phyloP scores from a whole-genome alignment of 108 stramenopile species.

The Cyclostephanos invisitatus region DNA sequence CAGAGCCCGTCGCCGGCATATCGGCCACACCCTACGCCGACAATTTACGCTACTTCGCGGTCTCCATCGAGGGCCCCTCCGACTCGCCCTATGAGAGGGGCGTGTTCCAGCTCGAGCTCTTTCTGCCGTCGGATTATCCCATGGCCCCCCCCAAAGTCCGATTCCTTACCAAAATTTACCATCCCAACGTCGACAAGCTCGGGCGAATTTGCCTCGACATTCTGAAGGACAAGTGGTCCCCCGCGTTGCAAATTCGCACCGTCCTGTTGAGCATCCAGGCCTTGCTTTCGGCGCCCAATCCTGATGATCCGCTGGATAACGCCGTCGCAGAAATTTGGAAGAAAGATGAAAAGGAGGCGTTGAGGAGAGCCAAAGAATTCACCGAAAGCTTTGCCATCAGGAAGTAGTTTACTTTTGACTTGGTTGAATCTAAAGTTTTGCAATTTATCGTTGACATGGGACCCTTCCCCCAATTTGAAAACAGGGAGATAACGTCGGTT shows the following conservation, averaged over 20 bases:
- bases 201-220: conserved; percentile 99
- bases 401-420: background rate
- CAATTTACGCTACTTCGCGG: conserved; percentile 98
- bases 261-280: conserved; percentile 94
- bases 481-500: background rate
- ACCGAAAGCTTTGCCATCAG: conserved; percentile 90
- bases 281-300: conserved; percentile 95
- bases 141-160: conserved; percentile 99
- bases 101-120: conserved; percentile 94
- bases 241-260: conserved; percentile 96
- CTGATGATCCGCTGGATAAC: conserved; percentile 98
- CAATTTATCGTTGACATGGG: background rate
- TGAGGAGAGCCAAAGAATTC: conserved; percentile 87
- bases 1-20: conserved; percentile 97
- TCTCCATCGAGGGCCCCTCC: conserved; percentile 93
- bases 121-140: conserved; percentile 98
- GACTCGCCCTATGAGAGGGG: conserved; percentile 95
- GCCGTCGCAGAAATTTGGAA: conserved; percentile 98
- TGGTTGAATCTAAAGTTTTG: background rate
- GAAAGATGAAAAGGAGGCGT: conserved; percentile 89
- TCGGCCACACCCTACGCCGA: conserved; percentile 97
- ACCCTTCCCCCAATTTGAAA: background rate
- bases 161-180: conserved; percentile 98
- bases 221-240: conserved; percentile 99
- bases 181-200: conserved; percentile 98